Evolutionary conservation across 2,329 filamentous ascomycete genomes (phyloP).

Genomic region (Cercospora beticola): DNA sequence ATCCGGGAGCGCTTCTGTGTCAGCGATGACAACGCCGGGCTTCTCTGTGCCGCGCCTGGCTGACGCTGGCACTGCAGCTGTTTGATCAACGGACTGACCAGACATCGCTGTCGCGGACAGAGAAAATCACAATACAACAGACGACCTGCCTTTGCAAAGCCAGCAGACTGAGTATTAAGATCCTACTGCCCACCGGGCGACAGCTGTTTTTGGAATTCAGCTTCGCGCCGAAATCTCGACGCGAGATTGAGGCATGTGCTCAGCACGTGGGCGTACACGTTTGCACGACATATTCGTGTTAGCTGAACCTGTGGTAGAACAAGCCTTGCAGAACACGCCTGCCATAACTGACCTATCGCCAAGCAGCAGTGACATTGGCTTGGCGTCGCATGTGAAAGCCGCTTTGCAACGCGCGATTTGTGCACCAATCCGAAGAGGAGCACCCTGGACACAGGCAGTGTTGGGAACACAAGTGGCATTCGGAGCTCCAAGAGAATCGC

Average conservation of each 20-base stretch:
- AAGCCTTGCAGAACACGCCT: neutral
- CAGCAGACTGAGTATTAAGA: neutral
- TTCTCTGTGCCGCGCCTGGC: neutral
- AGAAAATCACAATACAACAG: neutral
- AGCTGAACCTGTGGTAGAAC: neutral
- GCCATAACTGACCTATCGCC: neutral
- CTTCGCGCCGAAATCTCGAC: neutral
- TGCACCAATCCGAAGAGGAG: neutral
- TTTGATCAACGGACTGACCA: too few species aligned
- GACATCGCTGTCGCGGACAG: neutral
- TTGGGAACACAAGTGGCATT: neutral
- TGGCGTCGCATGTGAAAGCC: conserved; percentile 3
- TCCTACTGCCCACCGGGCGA: neutral
- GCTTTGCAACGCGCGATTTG: neutral
- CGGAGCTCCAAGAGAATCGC: neutral
- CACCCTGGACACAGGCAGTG: neutral
- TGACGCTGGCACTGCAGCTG: neutral
- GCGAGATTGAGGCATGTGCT: neutral
- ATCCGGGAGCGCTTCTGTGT: conserved; percentile 7
- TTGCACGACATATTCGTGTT: neutral
- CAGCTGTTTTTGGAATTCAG: neutral
- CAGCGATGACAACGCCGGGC: neutral
- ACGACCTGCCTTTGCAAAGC: neutral
- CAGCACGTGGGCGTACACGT: neutral
- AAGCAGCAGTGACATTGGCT: conserved; percentile 1